Base-by-base conservation (phyloP, 164 flowering plant genomes). In the Saururus chinensis region DNA sequence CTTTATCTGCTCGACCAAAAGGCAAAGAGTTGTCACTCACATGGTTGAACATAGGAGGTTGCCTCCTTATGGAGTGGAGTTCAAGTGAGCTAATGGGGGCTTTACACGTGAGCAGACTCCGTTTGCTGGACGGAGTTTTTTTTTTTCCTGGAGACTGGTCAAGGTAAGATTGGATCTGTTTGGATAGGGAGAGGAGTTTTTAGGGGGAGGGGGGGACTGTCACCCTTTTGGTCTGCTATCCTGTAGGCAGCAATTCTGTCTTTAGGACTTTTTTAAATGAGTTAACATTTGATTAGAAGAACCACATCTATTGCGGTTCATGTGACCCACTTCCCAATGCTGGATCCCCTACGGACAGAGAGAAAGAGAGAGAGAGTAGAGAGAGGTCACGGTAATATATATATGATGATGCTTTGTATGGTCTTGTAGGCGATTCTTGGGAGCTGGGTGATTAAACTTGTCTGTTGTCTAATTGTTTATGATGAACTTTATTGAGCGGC, bases 211-310 rank as follows among this genome's bases (percentile, higher is more conserved):
- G 60, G 67, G 72, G 60, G 64, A 65, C 19, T 73, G 71, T 71
- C 65, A 53, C 68, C 69, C 64, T 64, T 56, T 54, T 73, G 77
- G 85, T 80, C 82, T 71, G 82, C 86, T 60, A 61, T 60, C 23
- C 59, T 30, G 72, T 54, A 48, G 66, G 69, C 88, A 80, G 35
- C 7, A 9, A 7, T 12, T 66, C 56, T 42, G 61, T 56, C 58
- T 60, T 54, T 45, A 51, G 48, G 25, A 20, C 23, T 60, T 40
- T 53, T 30, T 57, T 66, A 59, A 60, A 53, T n/a, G 21, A 22
- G 37, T 60, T 20, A 25, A 51, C 11, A 9, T 21, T 56, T 19
- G 51, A 58, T 20, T 30, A 52, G 19, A 14, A 64, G 71, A 53
- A 45, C 35, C 19, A 30, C 49, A 35, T 11, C 41, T 20, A 35